Conservation (phyloP, 179 eudicot species). For the Spinacia oleracea region DNA sequence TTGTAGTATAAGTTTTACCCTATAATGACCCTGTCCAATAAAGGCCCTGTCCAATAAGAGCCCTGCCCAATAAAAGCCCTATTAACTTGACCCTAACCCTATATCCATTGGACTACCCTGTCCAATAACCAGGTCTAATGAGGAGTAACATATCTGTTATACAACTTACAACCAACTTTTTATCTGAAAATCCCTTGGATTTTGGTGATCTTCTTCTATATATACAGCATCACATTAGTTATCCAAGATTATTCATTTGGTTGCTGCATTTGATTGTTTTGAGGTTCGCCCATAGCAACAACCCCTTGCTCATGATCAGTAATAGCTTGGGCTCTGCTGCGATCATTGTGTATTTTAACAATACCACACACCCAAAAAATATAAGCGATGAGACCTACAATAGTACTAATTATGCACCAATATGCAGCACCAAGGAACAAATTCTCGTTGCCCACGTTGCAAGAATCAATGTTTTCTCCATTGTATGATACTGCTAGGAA, state of each 20-base stretch:
- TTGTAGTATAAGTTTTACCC: too few species aligned
- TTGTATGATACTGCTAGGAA: background rate
- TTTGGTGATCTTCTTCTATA: slow-evolving; percentile 4
- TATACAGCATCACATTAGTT: background rate
- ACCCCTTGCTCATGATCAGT: background rate
- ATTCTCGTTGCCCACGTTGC: background rate
- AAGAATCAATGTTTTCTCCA: background rate
- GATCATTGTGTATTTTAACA: background rate
- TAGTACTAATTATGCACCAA: slow-evolving; percentile 19
- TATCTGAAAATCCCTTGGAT: background rate
- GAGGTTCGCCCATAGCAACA: slow-evolving; percentile 23
- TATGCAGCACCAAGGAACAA: slow-evolving; percentile 13
- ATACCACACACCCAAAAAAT: background rate
- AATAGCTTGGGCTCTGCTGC: background rate
- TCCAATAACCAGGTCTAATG: too few species aligned
- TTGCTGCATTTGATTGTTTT: background rate
- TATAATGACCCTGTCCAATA: too few species aligned
- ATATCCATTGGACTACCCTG: too few species aligned
- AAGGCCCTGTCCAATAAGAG: too few species aligned
- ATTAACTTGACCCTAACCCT: too few species aligned
- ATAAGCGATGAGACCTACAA: slow-evolving; percentile 17
- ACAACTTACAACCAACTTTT: background rate
- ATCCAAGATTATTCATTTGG: slow-evolving; percentile 4
- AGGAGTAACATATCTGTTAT: too few species aligned
- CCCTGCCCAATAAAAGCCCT: too few species aligned